These are phyloP conservation scores for Phylloporus rhodoxanthus DNA, from an alignment of 768 basidiomycete genomes.

Conservation along the genomic window DNA sequence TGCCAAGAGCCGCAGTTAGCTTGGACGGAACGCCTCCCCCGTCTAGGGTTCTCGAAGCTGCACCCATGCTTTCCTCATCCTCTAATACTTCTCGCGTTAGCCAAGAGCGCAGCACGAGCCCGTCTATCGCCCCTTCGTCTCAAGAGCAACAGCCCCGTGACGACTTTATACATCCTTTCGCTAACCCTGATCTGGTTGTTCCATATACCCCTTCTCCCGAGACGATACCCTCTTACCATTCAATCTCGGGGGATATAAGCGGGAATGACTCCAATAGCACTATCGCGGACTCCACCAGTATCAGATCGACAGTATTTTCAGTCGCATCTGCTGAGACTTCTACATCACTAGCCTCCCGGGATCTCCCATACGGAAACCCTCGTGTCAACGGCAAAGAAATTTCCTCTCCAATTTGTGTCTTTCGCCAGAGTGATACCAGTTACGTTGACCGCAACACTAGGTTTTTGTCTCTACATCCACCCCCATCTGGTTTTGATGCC, in stretches of 20 bases:
- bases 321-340: constrained; percentile 34
- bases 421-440: constrained; percentile 25
- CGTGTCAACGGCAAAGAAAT: constrained; percentile 47
- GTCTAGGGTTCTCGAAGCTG: constrained; percentile 1
- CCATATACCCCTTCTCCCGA: constrained; percentile 31
- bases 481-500: constrained; percentile 27
- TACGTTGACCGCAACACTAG: constrained; percentile 26
- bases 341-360: constrained; percentile 20
- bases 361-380: constrained; percentile 9
- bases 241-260: constrained; percentile 30
- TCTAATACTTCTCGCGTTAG: constrained; percentile 8
- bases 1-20: constrained; percentile 5
- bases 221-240: constrained; percentile 24
- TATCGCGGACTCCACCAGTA: constrained; percentile 41
- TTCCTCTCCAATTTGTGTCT: constrained; percentile 47
- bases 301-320: constrained; percentile 33
- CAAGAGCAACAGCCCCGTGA: constrained; percentile 32
- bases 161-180: constrained; percentile 64
- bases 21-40: constrained; percentile 7
- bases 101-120: constrained; percentile 10
- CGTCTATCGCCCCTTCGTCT: constrained; percentile 24
- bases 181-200: constrained; percentile 64
- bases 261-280: constrained; percentile 51
- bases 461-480: constrained; percentile 31
- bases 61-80: constrained; percentile 4